Base-by-base conservation (phyloP, 2,329 filamentous ascomycete species). In the Aspergillus texensis region DNA sequence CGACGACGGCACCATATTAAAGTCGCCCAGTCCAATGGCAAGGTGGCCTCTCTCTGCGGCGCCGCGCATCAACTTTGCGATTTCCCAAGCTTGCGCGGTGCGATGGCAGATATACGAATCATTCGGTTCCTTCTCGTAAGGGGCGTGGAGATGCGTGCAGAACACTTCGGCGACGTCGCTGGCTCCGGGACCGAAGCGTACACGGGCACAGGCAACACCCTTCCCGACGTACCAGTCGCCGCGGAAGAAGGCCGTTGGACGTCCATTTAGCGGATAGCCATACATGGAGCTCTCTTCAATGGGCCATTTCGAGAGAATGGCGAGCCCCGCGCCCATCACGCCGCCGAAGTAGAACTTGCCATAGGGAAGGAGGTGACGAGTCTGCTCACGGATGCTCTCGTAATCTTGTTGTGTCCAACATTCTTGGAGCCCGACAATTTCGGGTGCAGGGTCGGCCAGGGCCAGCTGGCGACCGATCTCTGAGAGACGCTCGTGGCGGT, bases 201-300 rank as follows among this genome's bases (percentile, higher is more conserved):
- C 90, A 66, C 86, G 86, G 2, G 94, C 94, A 73, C 87, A 91
- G 8, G 94, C 95, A 48, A 98, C 89, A 19, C 95, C 95, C 77
- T 98, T 98, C 0, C 95, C 95, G 11, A 97, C 94, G 74, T 89
- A 98, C 93, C 94, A 98, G 78, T 98, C 94, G 12, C 95, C 95
- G 64, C 94, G 85, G 80, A 91, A 97, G 79, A 98, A 97, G 5
- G 94, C 94, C 11, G 93, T 94, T 6, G 95, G 95, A 21, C 94
- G 87, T 21, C 95, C 95, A 77, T 97, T 97, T 59, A 99, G 85
- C n/a, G 93, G 88, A 75, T 97, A 99, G 4, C 84, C 85, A 69
- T 88, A 85, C 93, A 98, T 96, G 72, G 85, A 89, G 77, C 90
- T 94, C 81, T 96, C 91, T 72, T 92, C 90, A 68, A 99, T 93